A percentile compares a stretch with the other conserved stretches of the same genome.
Conservation (phyloP, 2,329 filamentous ascomycete species). For the Sarocladiaceae sp. region DNA sequence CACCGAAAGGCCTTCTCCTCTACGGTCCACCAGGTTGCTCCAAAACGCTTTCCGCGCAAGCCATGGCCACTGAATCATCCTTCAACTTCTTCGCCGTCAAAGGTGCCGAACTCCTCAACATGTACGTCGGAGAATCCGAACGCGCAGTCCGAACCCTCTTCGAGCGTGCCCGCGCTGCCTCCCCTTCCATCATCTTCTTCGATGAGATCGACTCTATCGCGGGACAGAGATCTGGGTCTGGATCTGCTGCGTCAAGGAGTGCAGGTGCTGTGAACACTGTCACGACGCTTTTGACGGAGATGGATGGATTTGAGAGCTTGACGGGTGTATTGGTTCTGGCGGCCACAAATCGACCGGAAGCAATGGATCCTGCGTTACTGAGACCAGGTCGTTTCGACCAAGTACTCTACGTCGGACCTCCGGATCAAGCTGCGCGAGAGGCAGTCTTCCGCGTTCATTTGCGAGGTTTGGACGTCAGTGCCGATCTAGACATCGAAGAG, state of each 20-base stretch:
- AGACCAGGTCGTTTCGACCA: constrained; percentile 82
- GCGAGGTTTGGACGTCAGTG: constrained; percentile 51
- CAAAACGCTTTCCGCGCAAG: constrained; percentile 89
- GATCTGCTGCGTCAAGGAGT: constrained; percentile 13
- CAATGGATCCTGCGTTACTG: constrained; percentile 80
- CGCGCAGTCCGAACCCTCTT: constrained; percentile 82
- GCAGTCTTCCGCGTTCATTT: constrained; percentile 72
- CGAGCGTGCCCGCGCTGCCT: constrained; percentile 76
- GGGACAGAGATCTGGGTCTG: constrained; percentile 37
- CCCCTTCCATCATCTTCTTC: constrained; percentile 92
- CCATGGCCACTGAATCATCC: constrained; percentile 82
- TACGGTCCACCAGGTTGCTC: constrained; percentile 94
- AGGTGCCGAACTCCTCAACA: constrained; percentile 87
- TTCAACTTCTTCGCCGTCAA: constrained; percentile 95
- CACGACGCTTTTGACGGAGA: constrained; percentile 85
- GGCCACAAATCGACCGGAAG: constrained; percentile 86
- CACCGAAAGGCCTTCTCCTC: constrained; percentile 78
- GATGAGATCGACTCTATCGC: constrained; percentile 91
- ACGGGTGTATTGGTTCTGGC: constrained; percentile 83
- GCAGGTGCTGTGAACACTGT: constrained; percentile 71
- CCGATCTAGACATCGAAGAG: constrained; percentile 61
- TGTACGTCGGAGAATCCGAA: constrained; percentile 96
- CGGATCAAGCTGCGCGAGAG: constrained; percentile 65
- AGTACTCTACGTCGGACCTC: constrained; percentile 80
- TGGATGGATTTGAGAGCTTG: constrained; percentile 88